Base-by-base conservation (phyloP, 768 basidiomycete genomes). In the Lyophyllum shimeji region DNA sequence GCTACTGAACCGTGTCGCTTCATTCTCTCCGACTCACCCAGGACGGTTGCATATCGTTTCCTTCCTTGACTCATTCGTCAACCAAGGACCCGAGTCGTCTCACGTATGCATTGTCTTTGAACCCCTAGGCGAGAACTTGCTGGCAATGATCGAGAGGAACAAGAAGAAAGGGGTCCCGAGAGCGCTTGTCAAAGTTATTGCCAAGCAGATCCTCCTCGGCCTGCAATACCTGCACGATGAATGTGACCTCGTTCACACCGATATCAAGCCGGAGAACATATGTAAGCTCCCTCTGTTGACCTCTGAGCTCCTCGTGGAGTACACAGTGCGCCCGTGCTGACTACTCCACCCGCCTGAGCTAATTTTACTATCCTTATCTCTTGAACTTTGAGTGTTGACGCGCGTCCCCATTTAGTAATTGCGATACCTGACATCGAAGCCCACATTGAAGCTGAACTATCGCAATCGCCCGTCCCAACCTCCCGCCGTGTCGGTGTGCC, bases 201-300 rank as follows among this genome's bases (percentile, higher is more conserved):
- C 90, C 15, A 90, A 82, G 71, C 95, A 97, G 69, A 77, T 96
- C 46, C 79, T 97, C 44, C 83, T 94, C 17, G 95, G 93, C 24
- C 78, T 96, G 55, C 86, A 95, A 68, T 97, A 95, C 69, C 83
- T 97, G 12, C 95, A 97, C 64, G 89, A 93, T 23, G 92, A 93
- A 70, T 95, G 93, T 70, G 85, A 91, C 66, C 82, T 96, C 39
- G 92, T 95, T 24, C 95, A 97, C 67, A 97, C 95, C 20, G 90
- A 92, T 63, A 88, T 95, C 56, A 95, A 97, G 72, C 95, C 94
- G 53, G 95, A 97, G 78, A 97, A 97, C 67, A 93, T 97, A 57
- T 76, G 94, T 95, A 67, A 78, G 93, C 78, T 55, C 51, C 46
- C 25, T 37, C 58, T 56, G 13, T 60, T 17, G 40, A 18, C 53